Evolutionary conservation across 116 monocot species (phyloP).

Genomic region (Iris pallida): DNA sequence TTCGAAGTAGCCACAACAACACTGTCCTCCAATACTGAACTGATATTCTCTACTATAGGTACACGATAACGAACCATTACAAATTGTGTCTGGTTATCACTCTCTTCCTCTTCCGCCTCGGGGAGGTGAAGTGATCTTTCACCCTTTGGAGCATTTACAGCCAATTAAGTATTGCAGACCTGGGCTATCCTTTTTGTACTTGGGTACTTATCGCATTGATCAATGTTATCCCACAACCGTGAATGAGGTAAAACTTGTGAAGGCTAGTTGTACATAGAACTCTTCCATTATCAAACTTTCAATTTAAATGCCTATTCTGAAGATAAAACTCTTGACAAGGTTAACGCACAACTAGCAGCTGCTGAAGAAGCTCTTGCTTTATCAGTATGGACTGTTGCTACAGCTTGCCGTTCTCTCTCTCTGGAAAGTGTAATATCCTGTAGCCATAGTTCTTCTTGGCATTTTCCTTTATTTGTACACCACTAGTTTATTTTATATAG

Average conservation of each 20-base stretch:
- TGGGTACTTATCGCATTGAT: conserved; percentile 26
- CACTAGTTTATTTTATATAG: too few species aligned
- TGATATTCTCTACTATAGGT: conserved; percentile 35
- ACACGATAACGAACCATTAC: conserved; percentile 75
- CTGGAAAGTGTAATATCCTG: conserved; percentile 78
- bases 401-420: conserved; percentile 82
- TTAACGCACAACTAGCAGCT: conserved; percentile 69
- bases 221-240: conserved; percentile 33
- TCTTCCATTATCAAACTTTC: conserved; percentile 1
- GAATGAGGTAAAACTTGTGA: conserved; percentile 49
- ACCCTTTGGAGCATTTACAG: conserved; percentile 84
- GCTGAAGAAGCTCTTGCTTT: conserved; percentile 93
- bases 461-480: background rate
- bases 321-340: conserved; percentile 34
- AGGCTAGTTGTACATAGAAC: background rate
- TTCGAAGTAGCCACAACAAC: background rate
- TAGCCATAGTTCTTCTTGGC: background rate
- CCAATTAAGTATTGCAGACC: conserved; percentile 72
- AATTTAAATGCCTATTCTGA: conserved; percentile 2
- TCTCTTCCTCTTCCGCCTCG: conserved; percentile 60
- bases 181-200: conserved; percentile 36
- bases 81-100: conserved; percentile 88
- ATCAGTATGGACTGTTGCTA: conserved; percentile 81
- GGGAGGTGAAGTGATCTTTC: conserved; percentile 83
- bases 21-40: background rate